A percentile compares a stretch with the other conserved stretches of the same genome.
Conservation (phyloP, 106 monocot genomes). For the Phalaenopsis aphrodite region DNA sequence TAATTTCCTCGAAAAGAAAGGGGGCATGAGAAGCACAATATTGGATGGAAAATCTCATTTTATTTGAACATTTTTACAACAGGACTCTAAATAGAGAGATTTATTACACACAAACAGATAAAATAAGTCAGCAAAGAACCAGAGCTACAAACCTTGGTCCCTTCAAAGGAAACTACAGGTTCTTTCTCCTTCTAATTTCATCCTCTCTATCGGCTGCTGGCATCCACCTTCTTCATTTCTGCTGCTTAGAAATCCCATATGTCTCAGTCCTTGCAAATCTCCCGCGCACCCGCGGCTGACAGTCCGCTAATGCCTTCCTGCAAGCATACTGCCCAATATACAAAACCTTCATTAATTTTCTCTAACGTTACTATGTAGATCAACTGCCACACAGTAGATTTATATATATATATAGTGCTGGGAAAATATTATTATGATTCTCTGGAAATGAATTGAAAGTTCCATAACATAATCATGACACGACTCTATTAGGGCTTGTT, state of each 20-base stretch:
- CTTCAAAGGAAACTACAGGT: neutral
- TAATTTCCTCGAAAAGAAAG: neutral
- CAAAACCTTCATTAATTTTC: neutral
- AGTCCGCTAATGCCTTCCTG: constrained; percentile 58
- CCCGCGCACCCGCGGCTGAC: constrained; percentile 43
- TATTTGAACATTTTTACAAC: constrained; percentile 6
- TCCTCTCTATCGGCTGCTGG: neutral
- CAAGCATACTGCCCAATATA: constrained; percentile 40
- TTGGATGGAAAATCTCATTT: neutral
- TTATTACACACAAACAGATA: constrained; percentile 8
- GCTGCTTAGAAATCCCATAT: constrained; percentile 9
- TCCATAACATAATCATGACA: too few relatives aligned
- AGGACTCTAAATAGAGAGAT: constrained; percentile 2
- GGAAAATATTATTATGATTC: too few relatives aligned
- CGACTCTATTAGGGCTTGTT: too few relatives aligned
- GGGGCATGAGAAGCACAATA: neutral
- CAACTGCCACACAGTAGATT: too few relatives aligned
- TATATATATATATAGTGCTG: too few relatives aligned
- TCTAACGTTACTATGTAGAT: too few relatives aligned
- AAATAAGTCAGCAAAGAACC: neutral
- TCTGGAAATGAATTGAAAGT: too few relatives aligned
- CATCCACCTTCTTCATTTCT: neutral
- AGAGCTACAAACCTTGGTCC: neutral
- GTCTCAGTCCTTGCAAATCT: constrained; percentile 42
- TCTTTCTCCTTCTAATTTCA: neutral